A percentile compares a stretch with the other conserved stretches of the same genome.
These are phyloP conservation scores for Phylloporus scabripes DNA, from an alignment of 768 basidiomycete genomes.

Conservation along the genomic window DNA sequence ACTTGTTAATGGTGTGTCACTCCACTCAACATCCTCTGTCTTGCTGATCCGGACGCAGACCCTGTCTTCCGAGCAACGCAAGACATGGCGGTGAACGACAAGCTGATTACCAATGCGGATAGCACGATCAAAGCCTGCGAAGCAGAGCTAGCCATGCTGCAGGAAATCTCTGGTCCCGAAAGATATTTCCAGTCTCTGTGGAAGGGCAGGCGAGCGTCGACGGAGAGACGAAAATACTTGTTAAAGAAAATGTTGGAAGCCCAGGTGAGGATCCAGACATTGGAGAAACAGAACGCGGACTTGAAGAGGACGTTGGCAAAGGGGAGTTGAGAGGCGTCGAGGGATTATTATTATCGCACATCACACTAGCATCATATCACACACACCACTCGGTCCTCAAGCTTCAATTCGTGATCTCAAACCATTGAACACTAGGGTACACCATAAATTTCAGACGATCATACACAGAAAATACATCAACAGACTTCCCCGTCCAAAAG, in stretches of 20 bases:
- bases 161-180: slow-evolving; percentile 53
- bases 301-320: slow-evolving; percentile 55
- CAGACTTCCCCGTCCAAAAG: too few relatives aligned
- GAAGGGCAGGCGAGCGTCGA: slow-evolving; percentile 45
- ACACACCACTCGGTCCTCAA: background rate
- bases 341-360: background rate
- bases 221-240: slow-evolving; percentile 59
- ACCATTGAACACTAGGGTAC: background rate
- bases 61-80: slow-evolving; percentile 73
- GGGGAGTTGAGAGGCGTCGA: slow-evolving; percentile 21
- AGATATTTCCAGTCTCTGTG: slow-evolving; percentile 38
- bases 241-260: slow-evolving; percentile 69
- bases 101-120: slow-evolving; percentile 54
- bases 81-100: slow-evolving; percentile 77
- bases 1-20: slow-evolving; percentile 62
- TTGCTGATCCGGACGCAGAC: slow-evolving; percentile 40
- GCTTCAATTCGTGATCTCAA: background rate
- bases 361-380: background rate
- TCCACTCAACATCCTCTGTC: background rate
- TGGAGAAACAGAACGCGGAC: slow-evolving; percentile 68
- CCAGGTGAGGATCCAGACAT: slow-evolving; percentile 56
- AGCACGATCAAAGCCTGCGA: slow-evolving; percentile 66
- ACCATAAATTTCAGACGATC: too few relatives aligned
- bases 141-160: slow-evolving; percentile 64
- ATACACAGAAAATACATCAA: too few relatives aligned